Percentiles rank a stretch among this genome's conserved stretches.
Evolutionary conservation across 441 rosid genomes (phyloP).

Genomic region (Aleurites moluccanus): DNA sequence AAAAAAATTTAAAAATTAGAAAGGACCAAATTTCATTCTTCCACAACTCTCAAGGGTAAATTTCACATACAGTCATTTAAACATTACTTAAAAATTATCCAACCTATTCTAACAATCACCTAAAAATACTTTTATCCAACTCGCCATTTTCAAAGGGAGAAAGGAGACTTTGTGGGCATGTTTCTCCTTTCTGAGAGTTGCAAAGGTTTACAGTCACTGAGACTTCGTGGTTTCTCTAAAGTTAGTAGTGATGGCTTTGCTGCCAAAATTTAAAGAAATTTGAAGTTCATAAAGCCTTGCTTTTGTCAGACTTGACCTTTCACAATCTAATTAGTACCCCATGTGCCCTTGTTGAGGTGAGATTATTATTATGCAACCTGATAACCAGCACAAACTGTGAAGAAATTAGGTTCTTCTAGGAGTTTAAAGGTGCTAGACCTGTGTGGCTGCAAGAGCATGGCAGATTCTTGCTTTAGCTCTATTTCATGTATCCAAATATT

Average conservation of each 20-base stretch:
- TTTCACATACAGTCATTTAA: too few species aligned
- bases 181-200: constrained; percentile 63
- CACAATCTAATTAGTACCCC: constrained; percentile 50
- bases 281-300: constrained; percentile 46
- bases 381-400: constrained; percentile 41
- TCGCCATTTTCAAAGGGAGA: too few species aligned
- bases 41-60: too few species aligned
- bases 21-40: too few species aligned
- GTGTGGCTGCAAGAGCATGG: constrained; percentile 59
- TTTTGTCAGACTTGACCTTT: constrained; percentile 64
- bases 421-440: constrained; percentile 62
- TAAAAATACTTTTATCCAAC: too few species aligned
- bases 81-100: too few species aligned
- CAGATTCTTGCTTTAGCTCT: constrained; percentile 51
- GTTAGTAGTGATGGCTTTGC: constrained; percentile 74
- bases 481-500: constrained; percentile 42
- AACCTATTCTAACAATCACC: too few species aligned
- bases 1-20: too few species aligned
- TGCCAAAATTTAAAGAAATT: constrained; percentile 55
- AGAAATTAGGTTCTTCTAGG: constrained; percentile 44
- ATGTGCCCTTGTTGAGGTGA: constrained; percentile 53
- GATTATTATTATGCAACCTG: constrained; percentile 48
- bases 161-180: too few species aligned
- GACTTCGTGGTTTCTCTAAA: constrained; percentile 55
- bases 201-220: constrained; percentile 48